These are phyloP conservation scores for Solanum pinnatisectum DNA, from an alignment of 257 asterid species.

Conservation along the genomic window DNA sequence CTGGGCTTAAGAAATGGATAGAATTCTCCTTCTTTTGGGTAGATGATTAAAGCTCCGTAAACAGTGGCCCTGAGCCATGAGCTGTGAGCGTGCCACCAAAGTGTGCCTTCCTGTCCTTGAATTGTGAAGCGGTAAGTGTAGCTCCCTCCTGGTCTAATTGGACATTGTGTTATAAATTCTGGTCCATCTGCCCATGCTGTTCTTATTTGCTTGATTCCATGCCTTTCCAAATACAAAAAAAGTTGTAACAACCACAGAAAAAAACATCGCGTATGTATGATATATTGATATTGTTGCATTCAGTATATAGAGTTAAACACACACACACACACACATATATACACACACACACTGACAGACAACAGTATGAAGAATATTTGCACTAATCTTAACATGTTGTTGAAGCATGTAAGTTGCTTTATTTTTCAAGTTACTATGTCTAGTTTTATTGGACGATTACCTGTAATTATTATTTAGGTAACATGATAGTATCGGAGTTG, in stretches of 20 bases:
- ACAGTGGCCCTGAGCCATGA: conserved; percentile 95
- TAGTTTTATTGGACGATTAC: not conserved
- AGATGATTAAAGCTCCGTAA: conserved; percentile 66
- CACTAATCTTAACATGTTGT: not conserved
- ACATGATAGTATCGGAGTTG: not conserved
- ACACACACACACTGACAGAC: not conserved
- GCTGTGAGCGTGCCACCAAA: conserved; percentile 98
- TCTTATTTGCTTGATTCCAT: conserved; percentile 69
- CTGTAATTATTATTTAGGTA: not conserved
- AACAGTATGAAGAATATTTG: too few species aligned
- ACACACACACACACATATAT: not conserved
- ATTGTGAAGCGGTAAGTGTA: conserved; percentile 71
- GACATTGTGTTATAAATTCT: conserved; percentile 77
- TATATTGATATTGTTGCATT: not conserved
- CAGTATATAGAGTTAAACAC: not conserved
- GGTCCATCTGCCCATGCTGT: conserved; percentile 93
- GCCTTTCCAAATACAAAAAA: conserved; percentile 32
- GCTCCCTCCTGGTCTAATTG: conserved; percentile 66
- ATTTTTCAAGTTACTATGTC: not conserved
- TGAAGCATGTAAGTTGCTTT: not conserved
- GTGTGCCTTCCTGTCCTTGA: conserved; percentile 81
- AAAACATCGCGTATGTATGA: not conserved
- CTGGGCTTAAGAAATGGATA: conserved; percentile 71
- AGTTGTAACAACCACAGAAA: not conserved
- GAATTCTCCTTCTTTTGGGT: conserved; percentile 52